These are phyloP conservation scores for Metarhizium guizhouense DNA, from an alignment of 2,329 filamentous ascomycete species.

Conservation along the genomic window DNA sequence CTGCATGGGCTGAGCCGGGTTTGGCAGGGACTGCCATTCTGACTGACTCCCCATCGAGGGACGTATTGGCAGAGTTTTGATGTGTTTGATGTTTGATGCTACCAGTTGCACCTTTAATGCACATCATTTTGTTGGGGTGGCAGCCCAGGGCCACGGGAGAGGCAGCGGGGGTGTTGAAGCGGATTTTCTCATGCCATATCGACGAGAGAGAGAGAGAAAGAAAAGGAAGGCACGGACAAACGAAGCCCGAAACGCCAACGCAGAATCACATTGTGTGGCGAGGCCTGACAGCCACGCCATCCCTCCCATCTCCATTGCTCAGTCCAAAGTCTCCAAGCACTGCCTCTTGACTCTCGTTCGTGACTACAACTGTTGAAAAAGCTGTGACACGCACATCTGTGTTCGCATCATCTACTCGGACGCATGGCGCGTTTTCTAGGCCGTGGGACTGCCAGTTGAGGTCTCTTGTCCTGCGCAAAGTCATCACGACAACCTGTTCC, in stretches of 20 bases:
- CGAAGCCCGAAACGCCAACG: constrained; percentile 3
- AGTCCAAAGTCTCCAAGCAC: not conserved
- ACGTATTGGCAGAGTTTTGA: too few relatives aligned
- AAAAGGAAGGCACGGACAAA: constrained; percentile 2
- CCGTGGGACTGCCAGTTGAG: too few relatives aligned
- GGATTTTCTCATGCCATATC: not conserved
- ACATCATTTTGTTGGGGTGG: too few relatives aligned
- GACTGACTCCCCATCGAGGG: not conserved
- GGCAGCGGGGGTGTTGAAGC: not conserved
- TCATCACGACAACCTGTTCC: too few relatives aligned
- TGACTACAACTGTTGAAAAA: too few relatives aligned
- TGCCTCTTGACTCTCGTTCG: not conserved
- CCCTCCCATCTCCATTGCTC: not conserved
- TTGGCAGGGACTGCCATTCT: not conserved
- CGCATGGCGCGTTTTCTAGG: too few relatives aligned
- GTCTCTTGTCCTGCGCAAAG: too few relatives aligned
- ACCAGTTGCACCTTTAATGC: too few relatives aligned
- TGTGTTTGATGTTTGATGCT: too few relatives aligned
- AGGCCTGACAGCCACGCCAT: constrained; percentile 4
- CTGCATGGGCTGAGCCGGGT: not conserved
- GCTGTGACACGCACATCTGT: not conserved
- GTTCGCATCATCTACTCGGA: not conserved
- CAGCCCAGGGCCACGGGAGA: not conserved
- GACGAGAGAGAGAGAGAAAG: not conserved
- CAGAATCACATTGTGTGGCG: constrained; percentile 4